A percentile compares a stretch with the other conserved stretches of the same genome.
phyloP scores from a whole-genome alignment of 371 early-diverging fungal species.

The Parasitella parasitica region DNA sequence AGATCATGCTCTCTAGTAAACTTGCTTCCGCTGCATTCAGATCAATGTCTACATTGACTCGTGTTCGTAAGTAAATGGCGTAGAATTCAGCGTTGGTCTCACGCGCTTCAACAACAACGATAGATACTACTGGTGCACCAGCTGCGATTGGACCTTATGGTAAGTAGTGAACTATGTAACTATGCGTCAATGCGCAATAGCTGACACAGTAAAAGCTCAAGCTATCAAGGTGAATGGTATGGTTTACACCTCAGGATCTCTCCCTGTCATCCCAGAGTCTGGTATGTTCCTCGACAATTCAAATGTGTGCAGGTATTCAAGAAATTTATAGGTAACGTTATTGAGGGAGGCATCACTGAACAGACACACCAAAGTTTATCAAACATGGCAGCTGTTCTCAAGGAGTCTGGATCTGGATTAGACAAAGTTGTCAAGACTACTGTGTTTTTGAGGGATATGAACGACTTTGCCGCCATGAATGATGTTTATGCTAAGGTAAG shows the following conservation, averaged over 20 bases:
- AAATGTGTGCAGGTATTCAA: neutral
- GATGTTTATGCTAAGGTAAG: conserved; percentile 63
- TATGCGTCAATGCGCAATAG: neutral
- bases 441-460: conserved; percentile 88
- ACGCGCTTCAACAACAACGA: neutral
- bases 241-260: conserved; percentile 84
- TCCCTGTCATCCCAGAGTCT: conserved; percentile 67
- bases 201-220: conserved; percentile 52
- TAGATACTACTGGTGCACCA: conserved; percentile 65
- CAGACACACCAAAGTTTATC: conserved; percentile 78
- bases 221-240: conserved; percentile 85
- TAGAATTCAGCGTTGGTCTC: neutral
- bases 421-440: conserved; percentile 88
- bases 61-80: conserved; percentile 29
- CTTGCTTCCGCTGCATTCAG: conserved; percentile 15
- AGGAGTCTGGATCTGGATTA: conserved; percentile 73
- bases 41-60: conserved; percentile 37
- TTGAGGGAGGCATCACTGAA: conserved; percentile 64
- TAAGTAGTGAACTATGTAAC: conserved; percentile 19
- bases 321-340: conserved; percentile 47
- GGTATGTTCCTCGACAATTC: conserved; percentile 16
- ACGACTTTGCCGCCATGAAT: conserved; percentile 87
- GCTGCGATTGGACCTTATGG: conserved; percentile 90
- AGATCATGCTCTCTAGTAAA: no score
- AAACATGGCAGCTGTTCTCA: conserved; percentile 78